Evolutionary conservation across 306 rosid genomes (phyloP).

Genomic region (Dalbergia cochinchinensis): DNA sequence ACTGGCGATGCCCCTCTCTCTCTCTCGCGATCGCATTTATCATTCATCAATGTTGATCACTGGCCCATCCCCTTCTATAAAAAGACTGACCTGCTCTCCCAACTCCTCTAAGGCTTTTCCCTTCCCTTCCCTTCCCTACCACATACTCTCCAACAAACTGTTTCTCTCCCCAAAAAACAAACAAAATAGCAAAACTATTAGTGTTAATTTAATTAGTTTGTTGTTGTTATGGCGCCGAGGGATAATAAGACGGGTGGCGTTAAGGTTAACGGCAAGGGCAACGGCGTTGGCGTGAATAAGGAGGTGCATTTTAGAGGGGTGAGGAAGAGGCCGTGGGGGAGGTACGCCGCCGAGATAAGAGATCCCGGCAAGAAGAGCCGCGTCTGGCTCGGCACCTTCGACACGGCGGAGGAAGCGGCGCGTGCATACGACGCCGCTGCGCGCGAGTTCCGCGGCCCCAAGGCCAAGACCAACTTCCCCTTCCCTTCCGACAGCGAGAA

Average conservation of each 20-base stretch:
- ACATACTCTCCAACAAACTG: neutral
- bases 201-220: neutral
- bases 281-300: constrained; percentile 47
- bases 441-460: constrained; percentile 84
- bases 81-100: constrained; percentile 8
- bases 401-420: constrained; percentile 96
- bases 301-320: constrained; percentile 96
- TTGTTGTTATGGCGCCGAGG: constrained; percentile 80
- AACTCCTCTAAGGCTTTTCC: constrained; percentile 6
- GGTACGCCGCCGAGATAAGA: constrained; percentile 97
- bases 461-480: constrained; percentile 93
- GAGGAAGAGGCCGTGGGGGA: constrained; percentile 98
- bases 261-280: constrained; percentile 40
- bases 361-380: constrained; percentile 98
- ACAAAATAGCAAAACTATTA: neutral
- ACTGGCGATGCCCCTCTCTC: constrained; percentile 42
- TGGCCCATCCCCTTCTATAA: constrained; percentile 49
- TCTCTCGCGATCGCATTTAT: constrained; percentile 6
- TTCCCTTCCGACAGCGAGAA: constrained; percentile 45
- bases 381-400: constrained; percentile 98
- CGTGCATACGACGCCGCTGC: constrained; percentile 94
- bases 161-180: neutral
- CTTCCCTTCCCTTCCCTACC: neutral
- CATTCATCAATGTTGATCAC: constrained; percentile 25
- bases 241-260: constrained; percentile 55